Evolutionary conservation across 352 stramenopile genomes (phyloP).

Genomic region (Phytopythium boreale): DNA sequence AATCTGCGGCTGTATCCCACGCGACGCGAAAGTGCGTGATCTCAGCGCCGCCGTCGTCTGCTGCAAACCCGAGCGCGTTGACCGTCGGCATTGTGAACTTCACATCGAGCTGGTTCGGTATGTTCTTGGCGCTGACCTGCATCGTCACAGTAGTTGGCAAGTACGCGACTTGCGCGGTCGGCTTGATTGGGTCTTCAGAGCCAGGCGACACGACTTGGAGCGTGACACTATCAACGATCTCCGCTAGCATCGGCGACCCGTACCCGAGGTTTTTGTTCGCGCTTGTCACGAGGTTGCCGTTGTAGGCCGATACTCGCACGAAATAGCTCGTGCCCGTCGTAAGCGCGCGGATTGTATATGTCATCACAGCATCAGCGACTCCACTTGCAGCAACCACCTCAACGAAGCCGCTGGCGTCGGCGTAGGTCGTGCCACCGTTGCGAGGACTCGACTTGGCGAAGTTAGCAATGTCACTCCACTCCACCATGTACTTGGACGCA

Average conservation of each 20-base stretch:
- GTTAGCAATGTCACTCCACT: slow-evolving; percentile 58
- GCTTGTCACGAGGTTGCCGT: slow-evolving; percentile 44
- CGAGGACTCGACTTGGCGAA: slow-evolving; percentile 16
- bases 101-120: slow-evolving; percentile 80
- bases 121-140: slow-evolving; percentile 68
- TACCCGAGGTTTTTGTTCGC: slow-evolving; percentile 43
- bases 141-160: slow-evolving; percentile 68
- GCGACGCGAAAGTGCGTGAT: slow-evolving; percentile 71
- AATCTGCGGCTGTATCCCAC: slow-evolving; percentile 49
- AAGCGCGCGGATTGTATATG: slow-evolving; percentile 85
- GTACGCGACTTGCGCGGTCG: slow-evolving; percentile 54
- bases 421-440: slow-evolving; percentile 37
- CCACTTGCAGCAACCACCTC: slow-evolving; percentile 38
- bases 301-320: slow-evolving; percentile 88
- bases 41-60: slow-evolving; percentile 39
- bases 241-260: slow-evolving; percentile 49
- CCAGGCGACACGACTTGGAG: slow-evolving; percentile 7
- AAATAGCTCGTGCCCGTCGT: slow-evolving; percentile 78
- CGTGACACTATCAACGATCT: slow-evolving; percentile 29
- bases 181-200: slow-evolving; percentile 32
- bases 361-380: slow-evolving; percentile 19
- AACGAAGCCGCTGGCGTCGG: slow-evolving; percentile 36
- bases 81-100: slow-evolving; percentile 62
- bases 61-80: slow-evolving; percentile 62
- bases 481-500: slow-evolving; percentile 77